A percentile compares a stretch with the other conserved stretches of the same genome.
Conservation (phyloP, 306 rosid species). For the Cyamopsis tetragonoloba region DNA sequence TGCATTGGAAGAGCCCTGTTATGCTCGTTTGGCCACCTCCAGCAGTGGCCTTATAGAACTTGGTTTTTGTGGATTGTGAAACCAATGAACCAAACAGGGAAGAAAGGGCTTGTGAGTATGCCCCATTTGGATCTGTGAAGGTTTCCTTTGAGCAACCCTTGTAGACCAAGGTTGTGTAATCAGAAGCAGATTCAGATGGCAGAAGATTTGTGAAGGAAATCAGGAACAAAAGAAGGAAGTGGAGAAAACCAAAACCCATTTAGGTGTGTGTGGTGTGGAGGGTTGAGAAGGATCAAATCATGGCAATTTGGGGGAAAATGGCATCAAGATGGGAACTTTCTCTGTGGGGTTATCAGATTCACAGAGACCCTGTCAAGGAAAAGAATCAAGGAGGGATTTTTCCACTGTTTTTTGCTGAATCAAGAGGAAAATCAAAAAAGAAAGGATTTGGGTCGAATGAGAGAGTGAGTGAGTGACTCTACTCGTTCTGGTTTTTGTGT, state of each 20-base stretch:
- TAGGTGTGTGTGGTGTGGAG: slow-evolving; percentile 20
- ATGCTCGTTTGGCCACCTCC: slow-evolving; percentile 69
- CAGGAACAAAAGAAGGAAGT: slow-evolving; percentile 38
- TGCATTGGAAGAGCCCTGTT: slow-evolving; percentile 85
- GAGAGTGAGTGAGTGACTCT: not conserved
- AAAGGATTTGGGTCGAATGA: not conserved
- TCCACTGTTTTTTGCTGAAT: slow-evolving; percentile 24
- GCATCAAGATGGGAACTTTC: too few species aligned
- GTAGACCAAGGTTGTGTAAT: slow-evolving; percentile 64
- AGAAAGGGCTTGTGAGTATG: slow-evolving; percentile 78
- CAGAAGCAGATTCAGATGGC: slow-evolving; percentile 52
- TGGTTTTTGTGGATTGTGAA: slow-evolving; percentile 65
- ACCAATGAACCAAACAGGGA: slow-evolving; percentile 68
- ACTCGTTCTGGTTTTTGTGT: slow-evolving; percentile 24
- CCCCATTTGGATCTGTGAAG: slow-evolving; percentile 83
- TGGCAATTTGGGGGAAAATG: slow-evolving; percentile 23
- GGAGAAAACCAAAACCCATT: slow-evolving; percentile 61
- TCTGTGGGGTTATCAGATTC: slow-evolving; percentile 10
- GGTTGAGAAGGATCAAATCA: slow-evolving; percentile 46
- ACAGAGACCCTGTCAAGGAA: slow-evolving; percentile 24
- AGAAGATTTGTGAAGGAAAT: slow-evolving; percentile 23
- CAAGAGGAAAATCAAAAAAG: not conserved
- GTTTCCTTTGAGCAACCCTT: slow-evolving; percentile 88
- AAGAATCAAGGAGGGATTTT: slow-evolving; percentile 11
- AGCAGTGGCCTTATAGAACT: slow-evolving; percentile 65